Base-by-base conservation (phyloP, 805 yeast species). In the Grigorovia humatica region DNA sequence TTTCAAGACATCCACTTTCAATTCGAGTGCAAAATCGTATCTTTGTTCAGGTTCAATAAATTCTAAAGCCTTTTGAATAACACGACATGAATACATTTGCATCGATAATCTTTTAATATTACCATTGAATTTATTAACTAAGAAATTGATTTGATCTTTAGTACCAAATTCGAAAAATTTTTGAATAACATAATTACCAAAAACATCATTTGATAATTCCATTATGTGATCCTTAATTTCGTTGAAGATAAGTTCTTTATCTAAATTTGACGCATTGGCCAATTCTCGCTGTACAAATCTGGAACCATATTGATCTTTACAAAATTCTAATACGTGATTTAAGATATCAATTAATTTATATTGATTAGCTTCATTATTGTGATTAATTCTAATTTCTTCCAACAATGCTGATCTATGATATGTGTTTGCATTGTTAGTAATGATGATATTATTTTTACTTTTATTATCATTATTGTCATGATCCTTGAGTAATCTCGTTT, bases 71-170 rank as follows among this genome's bases (percentile, higher is more conserved):
- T 88, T 79, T 70, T 93, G 99, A 40, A 93, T 95, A 47, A 93
- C 99, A 57, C 99, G 78, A 66, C 99, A 93, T 2, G 98, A 98
- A 67, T 93, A 93, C 96, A 91, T 91, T 63, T 93, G 98, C 62
- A 89, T 70, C 0, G 96, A 85, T 51, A 93, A 72, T 19, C 76
- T 77, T 55, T 85, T 77, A 62, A 93, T 80, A 48, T 83, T 83
- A 8, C 90, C 88, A 51, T 74, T 74, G 38, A 63, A 62, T 46
- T 64, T 61, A 43, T 78, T 82, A 49, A 88, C 78, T 55, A 93
- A 72, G 12, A 83, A 75, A 35, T 79, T 74, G 61, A 78, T 81
- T 65, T 91, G 97, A 23, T 80, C 76, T 27, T 69, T 74, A 3
- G 82, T 73, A 35, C 97, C 96, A 61, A 72, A 76, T 70, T 93